Percentiles rank a stretch among this genome's conserved stretches.
Conservation (phyloP, 441 rosid species). For the Populus hybrid region DNA sequence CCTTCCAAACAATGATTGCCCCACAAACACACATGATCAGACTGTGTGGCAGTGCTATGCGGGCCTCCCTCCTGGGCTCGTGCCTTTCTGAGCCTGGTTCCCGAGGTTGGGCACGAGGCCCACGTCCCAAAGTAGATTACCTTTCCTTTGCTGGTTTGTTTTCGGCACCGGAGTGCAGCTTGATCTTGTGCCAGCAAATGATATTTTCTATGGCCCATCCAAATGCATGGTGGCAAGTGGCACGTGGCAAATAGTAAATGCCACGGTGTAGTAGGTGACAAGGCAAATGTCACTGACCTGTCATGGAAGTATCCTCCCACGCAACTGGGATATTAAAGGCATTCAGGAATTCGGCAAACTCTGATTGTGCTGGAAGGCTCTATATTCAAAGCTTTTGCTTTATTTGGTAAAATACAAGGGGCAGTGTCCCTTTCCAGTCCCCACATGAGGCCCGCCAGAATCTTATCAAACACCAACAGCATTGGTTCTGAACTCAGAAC, state of each 20-base stretch:
- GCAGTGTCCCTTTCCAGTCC: background rate
- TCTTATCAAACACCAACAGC: background rate
- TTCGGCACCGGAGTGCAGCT: no score
- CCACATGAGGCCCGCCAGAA: background rate
- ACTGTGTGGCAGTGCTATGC: background rate
- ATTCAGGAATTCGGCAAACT: background rate
- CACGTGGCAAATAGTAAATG: no score
- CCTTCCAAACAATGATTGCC: background rate
- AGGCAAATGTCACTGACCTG: background rate
- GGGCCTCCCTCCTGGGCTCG: background rate
- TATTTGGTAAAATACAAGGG: background rate
- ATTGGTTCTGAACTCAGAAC: background rate
- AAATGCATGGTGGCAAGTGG: no score
- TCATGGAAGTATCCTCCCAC: background rate
- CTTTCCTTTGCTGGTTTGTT: background rate
- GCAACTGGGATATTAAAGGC: background rate
- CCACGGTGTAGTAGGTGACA: background rate
- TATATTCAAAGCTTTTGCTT: background rate
- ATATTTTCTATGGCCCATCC: no score
- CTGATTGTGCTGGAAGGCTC: background rate
- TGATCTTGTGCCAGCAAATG: background rate
- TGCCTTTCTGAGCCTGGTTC: background rate
- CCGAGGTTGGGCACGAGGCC: background rate
- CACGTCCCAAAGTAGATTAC: background rate
- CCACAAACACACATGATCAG: background rate